Base-by-base conservation (phyloP, 345 rosid genomes). In the Syzygium grande region DNA sequence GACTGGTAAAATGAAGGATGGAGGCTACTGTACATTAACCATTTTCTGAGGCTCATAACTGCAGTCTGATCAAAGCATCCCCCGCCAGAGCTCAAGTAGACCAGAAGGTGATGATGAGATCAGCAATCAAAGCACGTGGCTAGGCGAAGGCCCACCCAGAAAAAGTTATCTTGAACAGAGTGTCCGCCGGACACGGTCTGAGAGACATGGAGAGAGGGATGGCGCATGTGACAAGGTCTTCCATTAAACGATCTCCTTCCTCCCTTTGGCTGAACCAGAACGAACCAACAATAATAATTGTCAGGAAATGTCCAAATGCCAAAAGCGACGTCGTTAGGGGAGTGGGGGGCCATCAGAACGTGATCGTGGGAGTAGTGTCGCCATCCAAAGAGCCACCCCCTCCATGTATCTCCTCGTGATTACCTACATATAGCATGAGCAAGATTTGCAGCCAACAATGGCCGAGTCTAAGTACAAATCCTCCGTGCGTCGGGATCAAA, bases 201-300 rank as follows among this genome's bases (percentile, higher is more conserved):
- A 38, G 86, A 55, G 86, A 85, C 34, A 56, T 38, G 21, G 63
- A 85, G 5, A 19, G 38, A 54, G 68, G 29, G 63, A 12, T 11
- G 87, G 65, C 52, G 61, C 25, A n/a, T 61, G 54, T 0, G 79
- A 61, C 65, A 30, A 73, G 84, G 84, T 38, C 85, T 46, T 56
- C 23, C 85, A 55, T 87, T 55, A 38, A 87, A 87, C 55, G 88
- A 87, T 41, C 85, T 63, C 85, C 85, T 17, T 22, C 88, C 43
- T 4, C 1, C 5, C 46, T 43, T 19, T 5, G 15, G 43, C 4
- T 4, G 79, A 30, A 30, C 79, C 43, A 30, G 79, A 68, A 68
- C 79, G 9, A 43, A 1, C 46, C 5, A 43, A 30, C 6, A 30
- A 30, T 11, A 73, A 34, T 34, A 73, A 73, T 73, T 73, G 83